Evolutionary conservation across 2,329 filamentous ascomycete genomes (phyloP).

Genomic region (Penicillium sclerotiorum): DNA sequence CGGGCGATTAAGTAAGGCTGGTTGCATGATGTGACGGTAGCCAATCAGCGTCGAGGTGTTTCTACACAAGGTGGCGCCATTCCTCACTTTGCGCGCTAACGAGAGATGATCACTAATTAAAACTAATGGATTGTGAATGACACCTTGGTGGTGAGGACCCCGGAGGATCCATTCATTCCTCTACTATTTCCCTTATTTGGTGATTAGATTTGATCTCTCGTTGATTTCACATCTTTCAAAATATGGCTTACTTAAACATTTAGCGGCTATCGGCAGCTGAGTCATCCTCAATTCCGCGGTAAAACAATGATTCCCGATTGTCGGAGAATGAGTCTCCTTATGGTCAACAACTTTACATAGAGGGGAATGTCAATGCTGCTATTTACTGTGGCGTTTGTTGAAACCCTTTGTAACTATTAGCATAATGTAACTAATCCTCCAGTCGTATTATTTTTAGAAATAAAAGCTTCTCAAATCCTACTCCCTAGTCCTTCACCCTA

Average conservation of each 20-base stretch:
- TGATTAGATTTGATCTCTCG: neutral
- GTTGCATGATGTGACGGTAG: slow-evolving; percentile 19
- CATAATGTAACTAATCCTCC: neutral
- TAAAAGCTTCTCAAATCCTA: neutral
- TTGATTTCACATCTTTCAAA: slow-evolving; percentile 1
- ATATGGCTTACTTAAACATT: neutral
- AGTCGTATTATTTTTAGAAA: neutral
- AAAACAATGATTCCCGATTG: slow-evolving; percentile 8
- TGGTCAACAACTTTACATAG: too few species aligned
- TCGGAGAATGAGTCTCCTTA: too few species aligned
- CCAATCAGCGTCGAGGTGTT: slow-evolving; percentile 45
- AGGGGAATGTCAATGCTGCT: neutral
- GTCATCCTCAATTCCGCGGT: slow-evolving; percentile 11
- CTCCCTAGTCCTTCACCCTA: neutral
- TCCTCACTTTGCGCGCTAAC: neutral
- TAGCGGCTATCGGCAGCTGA: slow-evolving; percentile 22
- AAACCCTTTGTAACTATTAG: too few species aligned
- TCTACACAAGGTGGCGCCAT: slow-evolving; percentile 24
- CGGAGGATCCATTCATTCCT: neutral
- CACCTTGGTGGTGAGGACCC: slow-evolving; percentile 1
- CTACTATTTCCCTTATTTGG: neutral
- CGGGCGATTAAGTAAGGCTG: slow-evolving; percentile 29
- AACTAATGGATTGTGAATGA: neutral
- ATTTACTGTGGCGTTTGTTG: too few species aligned
- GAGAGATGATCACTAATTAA: neutral